Evolutionary conservation across 2,329 filamentous ascomycete genomes (phyloP), one percentile per base, ranked within the genome.

Genomic region (Microsporum canis): DNA sequence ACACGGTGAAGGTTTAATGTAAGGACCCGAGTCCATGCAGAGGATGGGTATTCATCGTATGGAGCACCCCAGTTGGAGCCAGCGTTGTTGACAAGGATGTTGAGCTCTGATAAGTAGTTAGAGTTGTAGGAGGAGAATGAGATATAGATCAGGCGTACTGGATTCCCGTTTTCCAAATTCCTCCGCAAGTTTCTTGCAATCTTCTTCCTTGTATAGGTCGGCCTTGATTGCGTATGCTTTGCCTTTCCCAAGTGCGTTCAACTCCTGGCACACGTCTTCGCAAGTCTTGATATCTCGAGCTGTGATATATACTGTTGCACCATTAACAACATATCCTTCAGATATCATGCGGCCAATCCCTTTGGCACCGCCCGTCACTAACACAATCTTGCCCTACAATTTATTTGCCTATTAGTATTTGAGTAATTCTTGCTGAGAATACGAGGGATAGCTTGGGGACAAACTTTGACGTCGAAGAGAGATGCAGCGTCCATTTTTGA

Each of bases 381-480:
- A 76, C 63, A 77, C 78, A 63, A 79, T 71, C 69, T 76, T 76
- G 61, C 70, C 74, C 74, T 76, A 57, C 1, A 56, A 33, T 29
- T 31, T 29, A 41, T n/a, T 33, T 31, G 5, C 5, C 77, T 71
- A 85, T 84, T 60, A 82, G 69, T 63, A 80, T 82, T 62, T 86
- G 3, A 76, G 34, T 85, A 78, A 76, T 78, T 12, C 10, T 83
- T 82, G 86, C 14, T 71, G 69, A 34, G 31, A n/a, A n/a, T 34
- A 23, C 17, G 3, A 43, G 17, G n/a, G 31, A 36, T 41, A 34
- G 33, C 8, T 8, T 17, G 33, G 8, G 33, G 58, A 65, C 72
- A 66, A 68, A 84, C 83, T 78, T 84, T 82, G 66, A 86, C 82
- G 65, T 80, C 75, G 68, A 85, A 85, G 41, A 86, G 75, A 63